Conservation (phyloP, 768 basidiomycete genomes). For the Suillus variegatus region DNA sequence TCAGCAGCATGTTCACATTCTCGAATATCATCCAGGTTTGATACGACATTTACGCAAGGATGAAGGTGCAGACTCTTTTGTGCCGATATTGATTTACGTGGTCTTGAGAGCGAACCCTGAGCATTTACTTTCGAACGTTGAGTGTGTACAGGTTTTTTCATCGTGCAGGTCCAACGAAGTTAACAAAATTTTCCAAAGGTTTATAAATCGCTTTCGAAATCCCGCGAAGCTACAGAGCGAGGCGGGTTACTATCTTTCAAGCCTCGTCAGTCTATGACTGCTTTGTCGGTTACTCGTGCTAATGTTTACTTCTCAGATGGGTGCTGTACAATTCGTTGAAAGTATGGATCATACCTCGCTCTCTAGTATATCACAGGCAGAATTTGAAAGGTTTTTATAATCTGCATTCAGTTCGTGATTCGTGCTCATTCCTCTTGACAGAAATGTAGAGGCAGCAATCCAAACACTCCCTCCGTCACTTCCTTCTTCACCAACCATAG, state of each 20-base stretch:
- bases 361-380: constrained; percentile 91
- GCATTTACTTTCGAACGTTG: constrained; percentile 92
- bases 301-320: constrained; percentile 59
- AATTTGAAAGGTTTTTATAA: constrained; percentile 76
- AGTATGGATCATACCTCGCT: constrained; percentile 95
- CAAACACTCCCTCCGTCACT: constrained; percentile 41
- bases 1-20: constrained; percentile 4
- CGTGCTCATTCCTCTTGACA: constrained; percentile 20
- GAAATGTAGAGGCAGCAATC: constrained; percentile 64
- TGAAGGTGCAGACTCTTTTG: constrained; percentile 91
- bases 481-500: constrained; percentile 33
- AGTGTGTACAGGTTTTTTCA: constrained; percentile 51
- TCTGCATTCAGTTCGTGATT: not conserved
- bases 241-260: constrained; percentile 95
- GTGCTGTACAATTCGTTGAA: constrained; percentile 96
- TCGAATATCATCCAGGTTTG: constrained; percentile 53
- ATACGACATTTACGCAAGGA: constrained; percentile 85
- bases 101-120: constrained; percentile 94
- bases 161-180: not conserved
- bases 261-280: constrained; percentile 60
- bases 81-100: constrained; percentile 92
- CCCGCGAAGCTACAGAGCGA: constrained; percentile 90
- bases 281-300: not conserved
- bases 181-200: constrained; percentile 46
- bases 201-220: constrained; percentile 93